Percentiles rank a stretch among this genome's conserved stretches.
Conservation (phyloP, 306 rosid genomes). For the Vachellia collinsii region DNA sequence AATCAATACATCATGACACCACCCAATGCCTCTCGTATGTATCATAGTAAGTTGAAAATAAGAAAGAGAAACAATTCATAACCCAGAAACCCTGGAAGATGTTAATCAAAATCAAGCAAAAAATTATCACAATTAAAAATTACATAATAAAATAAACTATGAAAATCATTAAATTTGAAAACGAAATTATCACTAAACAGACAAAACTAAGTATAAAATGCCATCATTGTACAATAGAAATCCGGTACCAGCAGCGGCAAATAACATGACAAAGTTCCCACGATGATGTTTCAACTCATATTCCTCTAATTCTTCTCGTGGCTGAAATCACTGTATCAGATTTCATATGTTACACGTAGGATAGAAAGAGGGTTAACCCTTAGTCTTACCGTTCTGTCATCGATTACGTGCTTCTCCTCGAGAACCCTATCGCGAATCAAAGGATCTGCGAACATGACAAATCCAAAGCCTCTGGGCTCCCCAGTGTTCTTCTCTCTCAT, state of each 20-base stretch:
- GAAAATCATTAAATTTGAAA: conserved; percentile 3
- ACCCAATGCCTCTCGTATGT: conserved; percentile 78
- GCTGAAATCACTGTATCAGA: background rate
- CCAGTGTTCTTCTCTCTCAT: conserved; percentile 66
- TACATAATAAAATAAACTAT: conserved; percentile 9
- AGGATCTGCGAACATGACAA: conserved; percentile 73
- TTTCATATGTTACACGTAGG: background rate
- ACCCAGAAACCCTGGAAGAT: background rate
- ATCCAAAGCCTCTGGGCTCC: conserved; percentile 73
- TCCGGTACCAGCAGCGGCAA: conserved; percentile 20
- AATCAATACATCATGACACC: conserved; percentile 34
- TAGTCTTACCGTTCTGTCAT: conserved; percentile 65
- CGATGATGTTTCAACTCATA: background rate
- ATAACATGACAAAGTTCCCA: background rate
- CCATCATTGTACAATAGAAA: background rate
- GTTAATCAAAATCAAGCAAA: background rate
- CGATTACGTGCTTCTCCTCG: conserved; percentile 67
- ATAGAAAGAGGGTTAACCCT: background rate
- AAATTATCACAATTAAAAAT: background rate
- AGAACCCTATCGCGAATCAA: conserved; percentile 72
- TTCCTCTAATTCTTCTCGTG: too few relatives aligned
- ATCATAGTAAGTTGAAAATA: conserved; percentile 48
- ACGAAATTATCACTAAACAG: background rate
- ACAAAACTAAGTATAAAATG: background rate
- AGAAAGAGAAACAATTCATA: background rate